A percentile compares a stretch with the other conserved stretches of the same genome.
Conservation (phyloP, 768 basidiomycete species). For the Lactifluus echinatus region DNA sequence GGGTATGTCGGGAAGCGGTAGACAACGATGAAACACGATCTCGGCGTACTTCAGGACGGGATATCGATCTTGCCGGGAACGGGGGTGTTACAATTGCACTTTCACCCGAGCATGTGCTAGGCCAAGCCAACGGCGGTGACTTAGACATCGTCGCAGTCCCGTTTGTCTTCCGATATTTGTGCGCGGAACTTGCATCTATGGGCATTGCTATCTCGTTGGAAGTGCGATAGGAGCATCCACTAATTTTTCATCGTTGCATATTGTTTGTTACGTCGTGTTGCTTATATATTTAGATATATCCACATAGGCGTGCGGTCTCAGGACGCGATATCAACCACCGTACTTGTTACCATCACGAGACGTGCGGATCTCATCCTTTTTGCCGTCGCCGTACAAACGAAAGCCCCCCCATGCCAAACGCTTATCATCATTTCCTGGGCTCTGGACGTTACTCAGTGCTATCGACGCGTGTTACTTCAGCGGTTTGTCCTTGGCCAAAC, state of each 20-base stretch:
- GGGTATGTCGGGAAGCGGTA: slow-evolving; percentile 74
- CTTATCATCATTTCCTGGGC: background rate
- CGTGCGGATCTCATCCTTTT: too few species aligned
- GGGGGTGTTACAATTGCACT: slow-evolving; percentile 58
- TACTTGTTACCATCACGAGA: too few species aligned
- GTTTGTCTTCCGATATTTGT: slow-evolving; percentile 89
- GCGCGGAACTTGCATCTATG: slow-evolving; percentile 97
- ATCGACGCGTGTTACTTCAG: background rate
- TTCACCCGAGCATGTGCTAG: slow-evolving; percentile 57
- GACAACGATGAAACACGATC: slow-evolving; percentile 56
- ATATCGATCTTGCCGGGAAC: slow-evolving; percentile 27
- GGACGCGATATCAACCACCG: background rate
- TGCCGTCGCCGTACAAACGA: too few species aligned
- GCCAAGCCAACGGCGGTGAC: slow-evolving; percentile 58
- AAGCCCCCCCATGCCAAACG: background rate
- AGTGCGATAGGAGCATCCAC: slow-evolving; percentile 33
- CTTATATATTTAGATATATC: background rate
- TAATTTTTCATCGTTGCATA: background rate
- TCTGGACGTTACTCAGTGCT: background rate
- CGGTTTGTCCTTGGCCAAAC: background rate
- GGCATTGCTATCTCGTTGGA: slow-evolving; percentile 87
- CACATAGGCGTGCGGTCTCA: background rate
- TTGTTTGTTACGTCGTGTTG: background rate
- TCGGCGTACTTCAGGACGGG: slow-evolving; percentile 46
- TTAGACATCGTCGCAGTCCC: slow-evolving; percentile 95